Base-by-base conservation (phyloP, 2,329 filamentous ascomycete genomes). In the Bertia moriformis region DNA sequence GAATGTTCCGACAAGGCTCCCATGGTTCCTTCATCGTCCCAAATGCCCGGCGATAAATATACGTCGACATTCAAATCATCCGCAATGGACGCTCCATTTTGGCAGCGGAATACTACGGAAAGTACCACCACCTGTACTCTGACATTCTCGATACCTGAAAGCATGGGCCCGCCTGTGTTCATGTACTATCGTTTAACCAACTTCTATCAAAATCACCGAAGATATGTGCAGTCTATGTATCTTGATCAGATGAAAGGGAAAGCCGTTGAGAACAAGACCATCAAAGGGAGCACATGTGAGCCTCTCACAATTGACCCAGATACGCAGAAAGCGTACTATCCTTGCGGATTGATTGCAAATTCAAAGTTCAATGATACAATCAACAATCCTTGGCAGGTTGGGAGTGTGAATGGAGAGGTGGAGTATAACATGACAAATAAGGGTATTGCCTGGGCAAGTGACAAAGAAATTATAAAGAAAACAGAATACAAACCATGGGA, bases 151-250 rank as follows among this genome's bases (percentile, higher is more conserved):
- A 77, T 95, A 5, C 85, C 86, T 1, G 79, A 89, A 50, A 65
- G 77, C 42, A 79, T 98, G 59, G 68, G 71, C 3, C 74, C 87
- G 1, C 87, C 89, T 0, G 83, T 98, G 10, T 73, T 89, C 44
- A 77, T 96, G 59, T 98, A 95, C 66, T 98, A 98, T 60, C 82
- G 83, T 48, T 77, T 98, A 45, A 89, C 86, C 42, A 94, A 96
- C 62, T 98, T 98, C 64, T 96, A 96, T 65, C 91, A 98, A 61
- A 98, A 98, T 56, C 91, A 98, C 56, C 82, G 91, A 47, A 80
- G 89, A 58, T 98, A 98, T 49, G 91, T 95, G 43, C 83, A 86
- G 54, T 93, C 85, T 1, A 82, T 93, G 51, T 82, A 88, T 52
- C 71, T 79, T 41, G 69, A 83, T 39, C 91, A 98, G 59, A 67